Conservation (phyloP, 345 rosid species). For the Bruguiera gymnorhiza region DNA sequence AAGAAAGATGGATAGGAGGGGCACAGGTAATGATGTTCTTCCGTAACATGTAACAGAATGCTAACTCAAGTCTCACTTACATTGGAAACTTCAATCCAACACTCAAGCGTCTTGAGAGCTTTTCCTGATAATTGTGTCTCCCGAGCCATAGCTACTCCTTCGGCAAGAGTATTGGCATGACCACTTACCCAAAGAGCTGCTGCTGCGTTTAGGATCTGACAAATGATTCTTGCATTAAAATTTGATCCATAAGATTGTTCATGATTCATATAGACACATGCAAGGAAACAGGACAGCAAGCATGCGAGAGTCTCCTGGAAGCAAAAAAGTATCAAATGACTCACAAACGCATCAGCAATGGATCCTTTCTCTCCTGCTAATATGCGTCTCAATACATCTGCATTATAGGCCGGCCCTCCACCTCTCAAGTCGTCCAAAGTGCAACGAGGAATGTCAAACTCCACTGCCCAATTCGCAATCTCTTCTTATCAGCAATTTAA, state of each 20-base stretch:
- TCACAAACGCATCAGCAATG: conserved; percentile 74
- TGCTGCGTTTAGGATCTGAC: conserved; percentile 90
- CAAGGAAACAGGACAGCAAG: background rate
- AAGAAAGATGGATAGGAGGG: background rate
- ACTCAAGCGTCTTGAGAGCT: conserved; percentile 65
- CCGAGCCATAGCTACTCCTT: conserved; percentile 73
- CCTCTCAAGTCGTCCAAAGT: conserved; percentile 70
- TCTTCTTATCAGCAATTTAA: conserved; percentile 11
- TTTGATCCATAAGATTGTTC: conserved; percentile 1
- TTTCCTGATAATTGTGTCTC: conserved; percentile 74
- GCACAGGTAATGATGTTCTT: background rate
- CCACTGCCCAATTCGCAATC: conserved; percentile 49
- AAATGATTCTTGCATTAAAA: conserved; percentile 16
- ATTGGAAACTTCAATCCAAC: conserved; percentile 62
- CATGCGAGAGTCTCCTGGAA: no score
- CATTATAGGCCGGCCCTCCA: conserved; percentile 75
- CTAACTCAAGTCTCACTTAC: conserved; percentile 27
- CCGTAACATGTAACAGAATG: background rate
- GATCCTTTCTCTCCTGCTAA: conserved; percentile 77
- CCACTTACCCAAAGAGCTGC: conserved; percentile 79
- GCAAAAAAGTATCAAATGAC: conserved; percentile 12
- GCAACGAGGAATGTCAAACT: conserved; percentile 87
- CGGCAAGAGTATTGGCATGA: conserved; percentile 46
- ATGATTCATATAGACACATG: background rate
- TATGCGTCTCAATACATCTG: conserved; percentile 56